phyloP scores from a whole-genome alignment of 2,329 filamentous ascomycete genomes.

The Escovopsis weberi region DNA sequence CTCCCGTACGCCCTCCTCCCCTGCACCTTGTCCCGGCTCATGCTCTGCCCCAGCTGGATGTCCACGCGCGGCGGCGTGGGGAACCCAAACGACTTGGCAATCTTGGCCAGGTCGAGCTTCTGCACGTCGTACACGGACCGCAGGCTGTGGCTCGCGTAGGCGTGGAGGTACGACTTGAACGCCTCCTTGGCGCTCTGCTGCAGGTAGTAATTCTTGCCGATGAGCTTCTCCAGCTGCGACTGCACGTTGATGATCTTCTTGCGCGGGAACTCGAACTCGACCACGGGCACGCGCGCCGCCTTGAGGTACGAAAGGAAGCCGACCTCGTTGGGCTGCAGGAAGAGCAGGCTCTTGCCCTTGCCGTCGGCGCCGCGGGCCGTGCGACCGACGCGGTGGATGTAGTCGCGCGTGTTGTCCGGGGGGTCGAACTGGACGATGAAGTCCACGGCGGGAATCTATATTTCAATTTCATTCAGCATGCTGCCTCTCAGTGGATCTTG shows the following conservation, averaged over 20 bases:
- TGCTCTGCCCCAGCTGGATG: conserved; percentile 65
- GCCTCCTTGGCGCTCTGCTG: conserved; percentile 72
- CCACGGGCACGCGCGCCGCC: conserved; percentile 79
- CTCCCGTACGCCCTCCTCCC: conserved; percentile 60
- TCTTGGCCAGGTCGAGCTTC: conserved; percentile 69
- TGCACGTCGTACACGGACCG: conserved; percentile 59
- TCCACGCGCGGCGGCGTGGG: conserved; percentile 66
- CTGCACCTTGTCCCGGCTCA: conserved; percentile 54
- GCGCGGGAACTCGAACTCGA: conserved; percentile 88
- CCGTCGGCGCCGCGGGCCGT: conserved; percentile 74
- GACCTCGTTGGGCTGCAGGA: conserved; percentile 77
- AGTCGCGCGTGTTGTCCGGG: conserved; percentile 77
- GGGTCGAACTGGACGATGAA: conserved; percentile 96
- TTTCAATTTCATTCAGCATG: not conserved
- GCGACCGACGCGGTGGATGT: conserved; percentile 92
- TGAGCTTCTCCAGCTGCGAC: conserved; percentile 84
- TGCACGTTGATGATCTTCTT: conserved; percentile 88
- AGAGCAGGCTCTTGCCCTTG: conserved; percentile 82
- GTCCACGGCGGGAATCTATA: conserved; percentile 76
- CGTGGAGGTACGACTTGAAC: conserved; percentile 84
- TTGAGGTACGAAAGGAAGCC: conserved; percentile 88
- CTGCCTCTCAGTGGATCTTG: too few relatives aligned
- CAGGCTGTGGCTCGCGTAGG: conserved; percentile 64
- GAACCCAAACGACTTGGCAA: conserved; percentile 77
- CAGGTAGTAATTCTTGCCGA: conserved; percentile 90